Evolutionary conservation across 805 yeast species (phyloP).

Genomic region (Barnettozyma pratensis): DNA sequence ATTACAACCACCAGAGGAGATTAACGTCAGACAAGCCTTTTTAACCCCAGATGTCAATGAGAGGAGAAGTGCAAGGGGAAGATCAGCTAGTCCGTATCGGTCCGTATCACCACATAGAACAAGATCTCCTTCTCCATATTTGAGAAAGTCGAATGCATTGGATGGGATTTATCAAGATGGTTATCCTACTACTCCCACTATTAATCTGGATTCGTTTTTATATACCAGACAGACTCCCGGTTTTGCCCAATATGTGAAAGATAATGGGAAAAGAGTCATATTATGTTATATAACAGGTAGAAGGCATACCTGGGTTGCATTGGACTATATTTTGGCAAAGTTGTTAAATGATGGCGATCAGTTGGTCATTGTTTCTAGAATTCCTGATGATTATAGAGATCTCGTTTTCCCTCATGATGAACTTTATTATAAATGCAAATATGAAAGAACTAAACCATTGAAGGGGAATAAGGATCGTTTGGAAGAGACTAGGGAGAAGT

Average conservation of each 20-base stretch:
- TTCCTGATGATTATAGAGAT: conserved; percentile 22
- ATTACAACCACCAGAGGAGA: neutral
- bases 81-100: conserved; percentile 4
- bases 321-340: conserved; percentile 60
- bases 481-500: conserved; percentile 3
- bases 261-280: conserved; percentile 38
- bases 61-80: neutral
- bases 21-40: neutral
- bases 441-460: neutral
- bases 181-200: conserved; percentile 19
- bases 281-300: conserved; percentile 46
- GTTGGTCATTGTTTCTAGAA: conserved; percentile 55
- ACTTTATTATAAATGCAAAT: neutral
- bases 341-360: conserved; percentile 63
- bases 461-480: conserved; percentile 3
- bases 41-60: neutral
- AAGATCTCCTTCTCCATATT: conserved; percentile 14
- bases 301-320: conserved; percentile 63
- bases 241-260: conserved; percentile 1
- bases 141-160: neutral
- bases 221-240: conserved; percentile 2
- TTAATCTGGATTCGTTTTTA: conserved; percentile 13
- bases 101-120: conserved; percentile 1
- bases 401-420: conserved; percentile 4
- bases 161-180: conserved; percentile 17